Evolutionary conservation across 2,329 filamentous ascomycete species (phyloP), one percentile per base, ranked within the genome.

Genomic region (Penicillium sp.): DNA sequence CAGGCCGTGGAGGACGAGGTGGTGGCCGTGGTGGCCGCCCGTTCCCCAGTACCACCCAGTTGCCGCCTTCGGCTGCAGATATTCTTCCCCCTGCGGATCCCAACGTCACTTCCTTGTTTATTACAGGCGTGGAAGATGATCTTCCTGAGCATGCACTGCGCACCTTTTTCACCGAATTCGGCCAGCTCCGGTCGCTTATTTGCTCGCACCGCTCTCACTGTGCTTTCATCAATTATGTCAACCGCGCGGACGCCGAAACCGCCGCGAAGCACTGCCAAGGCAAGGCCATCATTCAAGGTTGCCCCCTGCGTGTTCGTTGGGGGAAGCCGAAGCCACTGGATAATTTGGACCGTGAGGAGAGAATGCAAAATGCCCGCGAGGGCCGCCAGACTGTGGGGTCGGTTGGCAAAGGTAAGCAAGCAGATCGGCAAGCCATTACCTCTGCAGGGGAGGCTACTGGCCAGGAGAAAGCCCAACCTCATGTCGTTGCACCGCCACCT

Each of bases 121-220:
- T 97, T 31, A 97, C 93, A 0, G 95, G 94, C 9, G 86, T 99
- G 2, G 94, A 99, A 73, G 94, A 99, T 69, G 94, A 99, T 67
- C 80, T 99, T 7, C 92, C 93, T 2, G 94, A 99, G 73, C 87
- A 92, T 74, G 91, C 92, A 66, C 80, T 99, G 27, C 89, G 94
- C 46, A 88, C 91, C 3, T 94, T 95, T 73, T 99, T 99, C 78
- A 86, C 90, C 57, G 83, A 84, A 18, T 91, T 92, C 66, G 94
- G 94, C 60, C 90, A 93, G 68, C 87, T 99, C 57, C 90, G 94
- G 66, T 97, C 91, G 27, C 78, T 99, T 16, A 88, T 99, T 37
- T 97, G 94, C 74, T 97, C 92, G 7, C 94, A 99, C 76, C 91
- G 96, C 78, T 93, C 93, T 16, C 94, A 97, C 69, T 97, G 92